Evolutionary conservation across 371 early-diverging fungal species (phyloP), one percentile per base, ranked within the genome.

Genomic region (Capillidium rhysosporum): DNA sequence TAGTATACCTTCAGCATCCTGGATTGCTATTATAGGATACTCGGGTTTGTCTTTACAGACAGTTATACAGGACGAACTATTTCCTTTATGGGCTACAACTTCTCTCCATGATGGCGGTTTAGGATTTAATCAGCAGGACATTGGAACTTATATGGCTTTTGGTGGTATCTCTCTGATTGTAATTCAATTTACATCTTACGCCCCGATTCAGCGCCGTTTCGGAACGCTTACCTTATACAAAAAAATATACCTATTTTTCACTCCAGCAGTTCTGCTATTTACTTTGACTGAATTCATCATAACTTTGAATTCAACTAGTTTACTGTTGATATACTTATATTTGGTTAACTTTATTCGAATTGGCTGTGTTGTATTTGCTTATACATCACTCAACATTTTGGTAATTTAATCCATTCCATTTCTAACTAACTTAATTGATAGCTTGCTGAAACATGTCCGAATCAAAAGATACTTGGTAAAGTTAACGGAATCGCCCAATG

Each of bases 401-500:
- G 72, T 71, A 57, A 52, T 31, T 43, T 4, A 8, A 23, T 26
- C 1, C 14, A 18, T 7, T 3, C 3, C 9, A 29, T 2, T 4
- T 46, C 20, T 20, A 30, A 2, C 5, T 18, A 45, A 24, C 40
- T 57, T 29, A 14, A 5, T 24, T n/a, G 48, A 14, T 44, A 56
- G 56, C 7, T 56, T 1, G 29, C 44, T 21, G 47, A 57, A 25
- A 39, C 54, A 18, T 55, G 52, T 2, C 57, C 53, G 18, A 44
- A 45, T 25, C 24, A 44, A n/a, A 46, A 67, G 31, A 59, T 69
- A 14, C 65, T 85, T 23, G 84, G 86, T 1, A 71, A 70, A 0
- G 78, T 85, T n/a, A 83, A 83, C 52, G 84, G 85, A 9, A 60
- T 78, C 8, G 76, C 74, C 0, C 78, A 77, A 52, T 76, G 75